phyloP scores from a whole-genome alignment of 2,329 filamentous ascomycete species.

The Arthrobotrys entomopaga region DNA sequence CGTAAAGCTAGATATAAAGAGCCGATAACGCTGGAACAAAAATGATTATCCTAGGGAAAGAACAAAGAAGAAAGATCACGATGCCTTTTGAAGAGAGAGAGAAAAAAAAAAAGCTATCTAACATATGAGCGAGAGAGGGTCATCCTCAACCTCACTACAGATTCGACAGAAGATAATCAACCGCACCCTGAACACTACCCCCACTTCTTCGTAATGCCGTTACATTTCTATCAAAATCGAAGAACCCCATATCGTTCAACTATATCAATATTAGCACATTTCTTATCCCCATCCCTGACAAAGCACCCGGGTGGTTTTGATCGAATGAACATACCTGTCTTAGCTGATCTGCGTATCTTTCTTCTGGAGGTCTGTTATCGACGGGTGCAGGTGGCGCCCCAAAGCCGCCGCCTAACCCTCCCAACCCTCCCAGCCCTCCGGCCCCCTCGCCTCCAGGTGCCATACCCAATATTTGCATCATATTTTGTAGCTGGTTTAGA shows the following conservation, averaged over 20 bases:
- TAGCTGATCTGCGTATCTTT: conserved; percentile 88
- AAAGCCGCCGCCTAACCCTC: no score
- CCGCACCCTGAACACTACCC: conserved; percentile 91
- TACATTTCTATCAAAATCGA: conserved; percentile 93
- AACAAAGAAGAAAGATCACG: no score
- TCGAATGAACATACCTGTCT: conserved; percentile 61
- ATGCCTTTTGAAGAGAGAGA: no score
- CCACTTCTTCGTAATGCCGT: conserved; percentile 86
- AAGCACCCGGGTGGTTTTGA: no score
- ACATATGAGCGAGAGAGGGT: background rate
- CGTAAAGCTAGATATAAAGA: no score
- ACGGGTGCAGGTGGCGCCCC: conserved; percentile 67
- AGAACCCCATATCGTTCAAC: conserved; percentile 99
- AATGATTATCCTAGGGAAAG: no score
- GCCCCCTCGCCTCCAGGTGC: conserved; percentile 24
- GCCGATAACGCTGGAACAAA: no score
- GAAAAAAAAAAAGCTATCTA: background rate
- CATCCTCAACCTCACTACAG: conserved; percentile 7
- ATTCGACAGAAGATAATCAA: conserved; percentile 73
- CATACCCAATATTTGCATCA: conserved; percentile 66
- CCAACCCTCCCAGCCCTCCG: conserved; percentile 35
- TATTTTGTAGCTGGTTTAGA: conserved; percentile 69
- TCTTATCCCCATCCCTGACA: background rate
- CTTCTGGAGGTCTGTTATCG: conserved; percentile 91
- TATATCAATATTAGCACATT: conserved; percentile 64